Evolutionary conservation across 2,329 filamentous ascomycete genomes (phyloP).

Genomic region (Sphaceloma murrayae): DNA sequence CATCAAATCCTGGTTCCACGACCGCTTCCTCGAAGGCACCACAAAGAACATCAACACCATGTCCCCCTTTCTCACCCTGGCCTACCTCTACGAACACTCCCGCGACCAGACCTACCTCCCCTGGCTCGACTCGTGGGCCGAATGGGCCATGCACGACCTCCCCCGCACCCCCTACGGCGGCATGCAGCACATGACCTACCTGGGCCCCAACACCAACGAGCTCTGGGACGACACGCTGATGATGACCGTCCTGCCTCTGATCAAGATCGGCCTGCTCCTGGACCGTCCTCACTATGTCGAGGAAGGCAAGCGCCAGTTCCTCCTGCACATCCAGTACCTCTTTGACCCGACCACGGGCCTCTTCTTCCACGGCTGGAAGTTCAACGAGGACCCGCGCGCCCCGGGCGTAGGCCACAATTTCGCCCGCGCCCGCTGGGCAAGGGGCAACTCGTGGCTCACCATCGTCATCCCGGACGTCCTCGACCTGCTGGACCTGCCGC

Average conservation of each 20-base stretch:
- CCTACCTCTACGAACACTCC: conserved; percentile 70
- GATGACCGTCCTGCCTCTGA: conserved; percentile 76
- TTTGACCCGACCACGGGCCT: conserved; percentile 62
- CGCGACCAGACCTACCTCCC: conserved; percentile 59
- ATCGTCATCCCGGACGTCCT: conserved; percentile 78
- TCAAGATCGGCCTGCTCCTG: conserved; percentile 66
- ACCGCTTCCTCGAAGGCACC: conserved; percentile 60
- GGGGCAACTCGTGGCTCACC: conserved; percentile 66
- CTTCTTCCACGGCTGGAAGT: conserved; percentile 78
- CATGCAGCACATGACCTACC: conserved; percentile 69
- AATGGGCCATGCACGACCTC: conserved; percentile 72
- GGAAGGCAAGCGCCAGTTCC: conserved; percentile 68
- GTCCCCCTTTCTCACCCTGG: conserved; percentile 62
- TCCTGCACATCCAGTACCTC: conserved; percentile 69
- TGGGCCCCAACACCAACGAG: conserved; percentile 61
- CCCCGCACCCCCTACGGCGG: conserved; percentile 60
- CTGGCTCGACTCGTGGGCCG: conserved; percentile 72
- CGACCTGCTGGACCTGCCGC: conserved; percentile 56
- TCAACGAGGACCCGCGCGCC: conserved; percentile 44
- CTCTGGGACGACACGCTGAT: conserved; percentile 80
- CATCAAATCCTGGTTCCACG: conserved; percentile 64
- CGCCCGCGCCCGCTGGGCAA: conserved; percentile 46
- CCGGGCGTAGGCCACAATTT: conserved; percentile 49
- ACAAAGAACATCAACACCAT: conserved; percentile 74
- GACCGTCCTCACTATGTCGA: conserved; percentile 62